Evolutionary conservation across 2,329 filamentous ascomycete genomes (phyloP).

Genomic region (Chaetomiaceae sp.): DNA sequence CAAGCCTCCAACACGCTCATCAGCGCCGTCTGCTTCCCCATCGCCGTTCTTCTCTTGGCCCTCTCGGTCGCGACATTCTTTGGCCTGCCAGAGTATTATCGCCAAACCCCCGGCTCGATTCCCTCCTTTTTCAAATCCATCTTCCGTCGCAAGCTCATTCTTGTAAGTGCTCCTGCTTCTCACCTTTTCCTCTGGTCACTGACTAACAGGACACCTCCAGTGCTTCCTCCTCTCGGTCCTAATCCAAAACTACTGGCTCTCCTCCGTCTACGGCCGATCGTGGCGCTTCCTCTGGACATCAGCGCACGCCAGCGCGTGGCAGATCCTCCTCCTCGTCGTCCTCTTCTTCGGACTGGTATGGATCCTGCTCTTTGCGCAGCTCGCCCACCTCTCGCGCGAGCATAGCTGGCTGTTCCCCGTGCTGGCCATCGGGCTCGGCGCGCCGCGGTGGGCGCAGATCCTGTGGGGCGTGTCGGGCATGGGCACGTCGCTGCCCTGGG

Average conservation of each 20-base stretch:
- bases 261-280: conserved; percentile 59
- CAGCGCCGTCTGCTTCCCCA: conserved; percentile 50
- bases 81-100: conserved; percentile 61
- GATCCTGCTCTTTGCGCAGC: conserved; percentile 44
- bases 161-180: conserved; percentile 6
- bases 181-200: neutral
- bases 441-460: conserved; percentile 62
- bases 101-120: conserved; percentile 56
- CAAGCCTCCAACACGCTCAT: conserved; percentile 30
- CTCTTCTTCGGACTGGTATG: conserved; percentile 52
- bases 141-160: conserved; percentile 56
- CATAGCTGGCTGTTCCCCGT: conserved; percentile 63
- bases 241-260: conserved; percentile 62
- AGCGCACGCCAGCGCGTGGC: conserved; percentile 48
- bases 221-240: conserved; percentile 61
- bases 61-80: conserved; percentile 50
- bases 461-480: conserved; percentile 58
- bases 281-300: conserved; percentile 61
- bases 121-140: conserved; percentile 60
- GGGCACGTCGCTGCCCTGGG: conserved; percentile 58
- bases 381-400: conserved; percentile 49
- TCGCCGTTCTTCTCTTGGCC: conserved; percentile 51
- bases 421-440: conserved; percentile 60
- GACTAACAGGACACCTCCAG: no score
- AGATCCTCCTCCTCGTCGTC: conserved; percentile 50